These are phyloP conservation scores for Cicer arietinum DNA, from an alignment of 306 rosid genomes.

Conservation along the genomic window DNA sequence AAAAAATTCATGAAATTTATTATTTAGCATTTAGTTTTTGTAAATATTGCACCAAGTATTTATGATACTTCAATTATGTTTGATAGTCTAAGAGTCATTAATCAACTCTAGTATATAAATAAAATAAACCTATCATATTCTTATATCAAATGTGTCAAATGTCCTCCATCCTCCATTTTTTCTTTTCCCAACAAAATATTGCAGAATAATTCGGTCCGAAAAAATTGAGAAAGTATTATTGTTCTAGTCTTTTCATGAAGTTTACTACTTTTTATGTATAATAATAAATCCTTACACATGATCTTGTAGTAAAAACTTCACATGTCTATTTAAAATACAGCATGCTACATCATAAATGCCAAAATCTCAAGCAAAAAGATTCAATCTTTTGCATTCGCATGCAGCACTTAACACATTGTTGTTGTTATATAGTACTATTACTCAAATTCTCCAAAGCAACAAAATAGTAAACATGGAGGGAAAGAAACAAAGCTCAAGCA, in stretches of 20 bases:
- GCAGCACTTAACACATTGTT: neutral
- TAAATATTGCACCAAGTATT: neutral
- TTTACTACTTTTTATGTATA: neutral
- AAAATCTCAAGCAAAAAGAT: slow-evolving; percentile 13
- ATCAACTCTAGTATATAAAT: neutral
- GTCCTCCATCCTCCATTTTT: neutral
- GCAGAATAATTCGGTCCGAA: neutral
- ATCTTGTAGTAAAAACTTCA: neutral
- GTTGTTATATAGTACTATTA: slow-evolving; percentile 8
- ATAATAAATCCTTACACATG: neutral
- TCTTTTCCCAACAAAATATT: neutral
- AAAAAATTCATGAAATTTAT: neutral
- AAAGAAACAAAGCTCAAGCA: slow-evolving; percentile 1
- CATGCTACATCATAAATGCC: slow-evolving; percentile 41
- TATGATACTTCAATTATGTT: neutral
- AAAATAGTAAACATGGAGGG: slow-evolving; percentile 10
- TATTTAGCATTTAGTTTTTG: neutral
- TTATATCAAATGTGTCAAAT: neutral
- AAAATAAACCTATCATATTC: neutral
- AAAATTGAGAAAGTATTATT: neutral
- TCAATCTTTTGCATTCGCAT: slow-evolving; percentile 7
- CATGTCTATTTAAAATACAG: neutral
- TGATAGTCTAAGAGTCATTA: slow-evolving; percentile 26
- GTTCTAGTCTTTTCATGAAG: neutral
- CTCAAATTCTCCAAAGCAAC: neutral